These are phyloP conservation scores for Mucor saturninus DNA, from an alignment of 371 early-diverging fungal genomes.

Conservation along the genomic window DNA sequence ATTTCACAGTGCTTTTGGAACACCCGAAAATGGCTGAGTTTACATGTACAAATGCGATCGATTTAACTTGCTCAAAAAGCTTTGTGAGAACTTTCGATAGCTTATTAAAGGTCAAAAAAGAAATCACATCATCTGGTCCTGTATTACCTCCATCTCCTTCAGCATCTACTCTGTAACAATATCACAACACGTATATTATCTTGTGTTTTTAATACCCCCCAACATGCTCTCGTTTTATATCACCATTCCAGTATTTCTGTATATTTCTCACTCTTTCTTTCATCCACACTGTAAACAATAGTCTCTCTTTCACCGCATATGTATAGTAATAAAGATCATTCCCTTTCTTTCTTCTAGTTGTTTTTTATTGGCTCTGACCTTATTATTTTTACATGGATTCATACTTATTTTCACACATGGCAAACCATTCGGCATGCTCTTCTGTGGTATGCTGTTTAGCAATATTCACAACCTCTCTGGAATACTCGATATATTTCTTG, in stretches of 20 bases:
- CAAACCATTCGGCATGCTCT: slow-evolving; percentile 49
- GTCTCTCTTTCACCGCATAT: background rate
- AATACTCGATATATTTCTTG: slow-evolving; percentile 27
- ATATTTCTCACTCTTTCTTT: background rate
- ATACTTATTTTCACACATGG: slow-evolving; percentile 40
- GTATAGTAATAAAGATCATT: background rate
- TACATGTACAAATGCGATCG: slow-evolving; percentile 20
- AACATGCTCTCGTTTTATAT: background rate
- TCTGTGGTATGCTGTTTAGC: slow-evolving; percentile 39
- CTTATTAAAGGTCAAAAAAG: slow-evolving; percentile 30
- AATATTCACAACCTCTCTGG: slow-evolving; percentile 24
- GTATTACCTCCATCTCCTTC: slow-evolving; percentile 26
- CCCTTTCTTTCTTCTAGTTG: background rate
- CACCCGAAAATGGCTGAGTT: slow-evolving; percentile 29
- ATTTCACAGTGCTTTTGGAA: slow-evolving; percentile 24
- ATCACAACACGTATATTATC: background rate
- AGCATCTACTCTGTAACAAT: slow-evolving; percentile 1
- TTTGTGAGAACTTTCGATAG: slow-evolving; percentile 24
- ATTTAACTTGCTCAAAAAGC: slow-evolving; percentile 31
- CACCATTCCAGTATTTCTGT: background rate
- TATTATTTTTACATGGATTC: slow-evolving; percentile 24
- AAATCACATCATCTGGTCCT: background rate
- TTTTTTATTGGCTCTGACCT: background rate
- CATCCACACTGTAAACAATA: background rate
- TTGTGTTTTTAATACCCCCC: background rate